These are phyloP conservation scores for Ambrosia artemisiifolia DNA, from an alignment of 129 eudicot species.

Conservation along the genomic window DNA sequence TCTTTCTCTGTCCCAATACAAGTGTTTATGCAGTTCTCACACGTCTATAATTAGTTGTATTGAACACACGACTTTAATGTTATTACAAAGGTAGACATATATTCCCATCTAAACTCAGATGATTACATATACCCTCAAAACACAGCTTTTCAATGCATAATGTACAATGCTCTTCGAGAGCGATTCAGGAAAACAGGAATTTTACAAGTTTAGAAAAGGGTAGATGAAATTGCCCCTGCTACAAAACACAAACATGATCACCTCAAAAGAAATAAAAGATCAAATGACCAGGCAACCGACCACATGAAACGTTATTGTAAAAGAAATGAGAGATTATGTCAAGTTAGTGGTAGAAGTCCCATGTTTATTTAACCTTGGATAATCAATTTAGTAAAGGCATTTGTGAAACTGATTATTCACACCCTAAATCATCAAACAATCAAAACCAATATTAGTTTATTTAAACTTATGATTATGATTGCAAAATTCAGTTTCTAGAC, in stretches of 20 bases:
- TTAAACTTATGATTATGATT: background rate
- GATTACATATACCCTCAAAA: background rate
- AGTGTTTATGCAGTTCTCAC: background rate
- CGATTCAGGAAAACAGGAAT: no score
- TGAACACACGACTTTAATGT: background rate
- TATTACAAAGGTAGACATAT: background rate
- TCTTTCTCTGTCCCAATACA: background rate
- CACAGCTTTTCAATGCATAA: no score
- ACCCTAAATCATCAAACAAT: background rate
- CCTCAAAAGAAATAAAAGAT: background rate
- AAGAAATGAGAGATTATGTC: background rate
- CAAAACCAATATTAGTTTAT: background rate
- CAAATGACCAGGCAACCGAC: background rate
- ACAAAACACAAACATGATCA: background rate
- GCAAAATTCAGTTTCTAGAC: background rate
- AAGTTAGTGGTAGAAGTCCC: background rate
- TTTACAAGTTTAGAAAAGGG: no score
- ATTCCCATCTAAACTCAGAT: no score
- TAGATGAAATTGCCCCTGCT: no score
- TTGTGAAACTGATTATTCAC: background rate
- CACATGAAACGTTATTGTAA: background rate
- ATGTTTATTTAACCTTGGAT: background rate
- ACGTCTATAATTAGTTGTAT: background rate
- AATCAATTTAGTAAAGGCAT: background rate
- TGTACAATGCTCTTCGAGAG: no score